Percentiles rank a stretch among this genome's conserved stretches.
Evolutionary conservation across 75 land plant genomes (phyloP).

Genomic region (Selaginella tamariscina): DNA sequence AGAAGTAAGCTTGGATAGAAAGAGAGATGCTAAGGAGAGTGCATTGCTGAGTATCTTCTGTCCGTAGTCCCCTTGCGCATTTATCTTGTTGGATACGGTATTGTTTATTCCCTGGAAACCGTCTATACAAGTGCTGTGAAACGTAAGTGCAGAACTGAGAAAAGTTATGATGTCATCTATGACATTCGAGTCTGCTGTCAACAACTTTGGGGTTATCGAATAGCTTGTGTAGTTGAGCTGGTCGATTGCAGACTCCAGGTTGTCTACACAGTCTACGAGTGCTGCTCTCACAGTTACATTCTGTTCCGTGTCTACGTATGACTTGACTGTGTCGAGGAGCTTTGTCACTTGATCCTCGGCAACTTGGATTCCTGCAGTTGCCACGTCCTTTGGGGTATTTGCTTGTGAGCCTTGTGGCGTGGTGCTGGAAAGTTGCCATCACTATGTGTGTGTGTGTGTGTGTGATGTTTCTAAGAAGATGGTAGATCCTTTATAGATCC

Average conservation of each 20-base stretch:
- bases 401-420: not conserved
- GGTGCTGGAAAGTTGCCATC: not conserved
- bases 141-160: constrained; percentile 5
- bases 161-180: not conserved
- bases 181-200: not conserved
- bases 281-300: constrained; percentile 1
- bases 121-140: not conserved
- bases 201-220: not conserved
- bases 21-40: not conserved
- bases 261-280: constrained; percentile 1
- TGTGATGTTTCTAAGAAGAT: too few species aligned
- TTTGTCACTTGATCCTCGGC: not conserved
- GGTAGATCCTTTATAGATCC: too few species aligned
- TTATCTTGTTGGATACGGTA: not conserved
- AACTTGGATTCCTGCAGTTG: not conserved
- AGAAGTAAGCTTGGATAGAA: not conserved
- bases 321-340: not conserved
- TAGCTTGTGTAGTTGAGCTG: not conserved
- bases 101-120: not conserved
- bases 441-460: too few species aligned
- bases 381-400: constrained; percentile 4
- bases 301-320: not conserved
- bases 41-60: constrained; percentile 7
- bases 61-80: not conserved
- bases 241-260: not conserved